phyloP scores from a whole-genome alignment of 108 stramenopile species.

The Aurantiochytrium sp. region DNA sequence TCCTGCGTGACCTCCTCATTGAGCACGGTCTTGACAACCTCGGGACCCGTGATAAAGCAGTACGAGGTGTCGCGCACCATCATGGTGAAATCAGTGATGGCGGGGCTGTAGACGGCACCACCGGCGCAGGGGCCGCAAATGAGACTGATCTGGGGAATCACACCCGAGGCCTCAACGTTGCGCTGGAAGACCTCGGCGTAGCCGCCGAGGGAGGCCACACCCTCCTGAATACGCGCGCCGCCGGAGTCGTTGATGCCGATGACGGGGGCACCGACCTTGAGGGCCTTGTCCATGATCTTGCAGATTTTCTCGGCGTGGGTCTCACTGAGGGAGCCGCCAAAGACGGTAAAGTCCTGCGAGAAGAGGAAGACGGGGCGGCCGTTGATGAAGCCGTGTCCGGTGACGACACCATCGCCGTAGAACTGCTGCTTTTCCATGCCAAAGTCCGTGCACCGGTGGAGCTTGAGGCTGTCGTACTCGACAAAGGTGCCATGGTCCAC shows the following conservation, averaged over 20 bases:
- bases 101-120: conserved; percentile 91
- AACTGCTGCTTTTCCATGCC: conserved; percentile 71
- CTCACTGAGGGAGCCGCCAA: conserved; percentile 86
- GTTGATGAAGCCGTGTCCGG: conserved; percentile 52
- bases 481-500: conserved; percentile 81
- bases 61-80: conserved; percentile 90
- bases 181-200: conserved; percentile 98
- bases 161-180: conserved; percentile 91
- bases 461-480: conserved; percentile 86
- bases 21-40: conserved; percentile 98
- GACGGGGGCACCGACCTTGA: conserved; percentile 83
- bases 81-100: conserved; percentile 99
- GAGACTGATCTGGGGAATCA: conserved; percentile 85
- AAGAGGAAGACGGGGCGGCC: conserved; percentile 77
- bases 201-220: conserved; percentile 86
- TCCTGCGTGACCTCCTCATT: conserved; percentile 95
- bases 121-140: conserved; percentile 91
- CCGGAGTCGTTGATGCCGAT: conserved; percentile 98
- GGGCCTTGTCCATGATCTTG: conserved; percentile 97
- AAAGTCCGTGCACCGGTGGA: conserved; percentile 94
- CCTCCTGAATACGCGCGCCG: conserved; percentile 98
- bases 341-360: conserved; percentile 95
- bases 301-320: conserved; percentile 98
- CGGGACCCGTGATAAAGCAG: conserved; percentile 99
- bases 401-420: conserved; percentile 93